Base-by-base conservation (phyloP, 352 stramenopile species). In the Globisporangium nunn region DNA sequence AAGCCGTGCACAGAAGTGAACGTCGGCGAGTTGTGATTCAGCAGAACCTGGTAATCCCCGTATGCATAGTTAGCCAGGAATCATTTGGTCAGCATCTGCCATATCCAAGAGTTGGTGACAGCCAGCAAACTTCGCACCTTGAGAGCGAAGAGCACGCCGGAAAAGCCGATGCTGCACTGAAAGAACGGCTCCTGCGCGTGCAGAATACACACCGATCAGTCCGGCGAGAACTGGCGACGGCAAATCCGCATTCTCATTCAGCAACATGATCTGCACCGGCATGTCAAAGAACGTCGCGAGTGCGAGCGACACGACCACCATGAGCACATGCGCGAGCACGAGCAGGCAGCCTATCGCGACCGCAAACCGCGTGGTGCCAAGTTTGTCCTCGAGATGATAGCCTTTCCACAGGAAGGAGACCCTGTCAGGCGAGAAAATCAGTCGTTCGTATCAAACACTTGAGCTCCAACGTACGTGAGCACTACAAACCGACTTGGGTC, bases 381-480 rank as follows among this genome's bases (percentile, higher is more conserved):
- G 59, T 18, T 67, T 59, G 30, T 65, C 54, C 58, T 94, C 85
- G 15, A 94, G 66, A 12, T 94, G 74, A 33, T 90, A 88, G 8
- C 85, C 82, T 67, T 92, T 94, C 82, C 81, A 94, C 1, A 94
- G 56, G 30, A 94, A 83, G 8, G 82, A 94, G 15, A 85, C 55
- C 68, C 81, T 93, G 55, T 14, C 40, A 23, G 1, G 12, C 40
- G 40, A 48, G 18, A 12, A 7, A 10, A 15, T 48, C 17, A 29
- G 43, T 23, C 1, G 23, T 23, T 23, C 23, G 23, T 23, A 23
- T 23, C 23, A 23, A 1, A 23, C 23, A 23, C 23, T 23, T 23
- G 23, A 23, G 23, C 23, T 23, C 23, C 23, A 23, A 23, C 1
- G 23, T 23, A 23, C 23, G 23, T 23, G 23, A 23, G 23, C 23